Conservation (phyloP, 176 grass and related monocot genomes). For the Tillandsia leiboldiana region DNA sequence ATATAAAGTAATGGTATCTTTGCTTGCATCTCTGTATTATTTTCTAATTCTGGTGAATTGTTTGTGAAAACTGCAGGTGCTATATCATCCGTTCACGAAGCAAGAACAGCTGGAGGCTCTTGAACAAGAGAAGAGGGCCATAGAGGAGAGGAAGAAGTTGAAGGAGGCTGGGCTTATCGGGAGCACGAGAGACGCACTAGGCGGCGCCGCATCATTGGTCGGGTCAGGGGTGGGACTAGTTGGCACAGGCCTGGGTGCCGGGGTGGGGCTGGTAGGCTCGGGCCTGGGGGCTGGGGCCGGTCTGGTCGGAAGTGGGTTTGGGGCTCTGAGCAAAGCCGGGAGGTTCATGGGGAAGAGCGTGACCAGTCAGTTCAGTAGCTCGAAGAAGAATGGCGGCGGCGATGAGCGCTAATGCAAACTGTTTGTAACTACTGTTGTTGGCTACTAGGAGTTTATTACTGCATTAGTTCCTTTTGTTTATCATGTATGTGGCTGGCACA, state of each 20-base stretch:
- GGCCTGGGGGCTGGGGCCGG: slow-evolving; percentile 44
- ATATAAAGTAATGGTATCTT: background rate
- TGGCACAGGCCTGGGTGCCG: background rate
- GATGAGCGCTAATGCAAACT: background rate
- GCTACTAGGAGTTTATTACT: too few species aligned
- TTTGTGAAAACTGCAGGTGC: slow-evolving; percentile 33
- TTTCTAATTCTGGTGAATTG: background rate
- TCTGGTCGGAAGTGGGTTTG: slow-evolving; percentile 51
- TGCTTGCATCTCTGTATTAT: too few species aligned
- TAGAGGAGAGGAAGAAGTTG: slow-evolving; percentile 61
- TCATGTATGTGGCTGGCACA: too few species aligned
- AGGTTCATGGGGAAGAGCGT: slow-evolving; percentile 68
- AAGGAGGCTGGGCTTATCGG: slow-evolving; percentile 54
- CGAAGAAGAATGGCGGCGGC: slow-evolving; percentile 38
- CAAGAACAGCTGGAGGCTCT: slow-evolving; percentile 57
- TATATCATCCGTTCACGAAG: slow-evolving; percentile 67
- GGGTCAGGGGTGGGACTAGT: slow-evolving; percentile 33
- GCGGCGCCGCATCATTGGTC: slow-evolving; percentile 46
- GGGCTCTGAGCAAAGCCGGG: slow-evolving; percentile 63
- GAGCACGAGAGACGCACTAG: slow-evolving; percentile 48
- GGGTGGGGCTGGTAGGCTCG: slow-evolving; percentile 24
- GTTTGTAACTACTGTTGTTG: too few species aligned
- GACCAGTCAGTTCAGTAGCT: slow-evolving; percentile 58
- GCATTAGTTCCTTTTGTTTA: too few species aligned
- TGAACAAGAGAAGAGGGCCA: slow-evolving; percentile 64